Base-by-base conservation (phyloP, 371 early-diverging fungal genomes). In the Chytridium lagenaria region DNA sequence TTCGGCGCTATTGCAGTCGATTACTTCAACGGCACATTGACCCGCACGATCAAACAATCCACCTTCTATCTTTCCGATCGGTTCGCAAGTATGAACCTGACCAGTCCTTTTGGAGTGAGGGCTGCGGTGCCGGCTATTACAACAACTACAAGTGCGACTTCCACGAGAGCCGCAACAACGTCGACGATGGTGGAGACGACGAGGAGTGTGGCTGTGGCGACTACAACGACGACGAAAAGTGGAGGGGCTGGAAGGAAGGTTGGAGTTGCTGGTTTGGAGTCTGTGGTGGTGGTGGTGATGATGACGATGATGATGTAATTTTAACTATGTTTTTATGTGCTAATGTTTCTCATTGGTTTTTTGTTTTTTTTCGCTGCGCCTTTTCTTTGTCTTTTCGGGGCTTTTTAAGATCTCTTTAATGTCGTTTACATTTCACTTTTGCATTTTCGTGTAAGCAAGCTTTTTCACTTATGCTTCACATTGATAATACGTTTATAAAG, bases 1-100 rank as follows among this genome's bases (percentile, higher is more conserved):
- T 61, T 61, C 23, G 61, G 61, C 34, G 61, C 61, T 34, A 23
- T 61, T 3, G 61, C 61, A 5, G 61, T 61, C 34, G 61, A 61
- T 34, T 61, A 33, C 36, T 61, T 33, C 36, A 61, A 61, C 61
- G 23, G 23, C 30, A 61, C 61, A 15, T 23, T 61, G 15, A 61
- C 30, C 36, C 61, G 61, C 3, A 16, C 61, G 34, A 23, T 61
- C 61, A 61, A 61, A 23, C 30, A 61, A 26, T 61, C 61, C 61
- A 61, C 61, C 30, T 36, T 61, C 36, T 61, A 34, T 28, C 61
- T 61, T 37, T 7, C 61, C 61, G 61, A 61, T 37, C 34, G 34
- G 34, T 61, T 22, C 61, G 12, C 7, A 12, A 2, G 34, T 16
- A 28, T 33, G 34, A 61, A 61, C 36, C 36, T 34, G 7, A 33